Percentiles rank a stretch among this genome's conserved stretches.
Conservation (phyloP, 148 eudicot genomes). For the Cornus controversa region DNA sequence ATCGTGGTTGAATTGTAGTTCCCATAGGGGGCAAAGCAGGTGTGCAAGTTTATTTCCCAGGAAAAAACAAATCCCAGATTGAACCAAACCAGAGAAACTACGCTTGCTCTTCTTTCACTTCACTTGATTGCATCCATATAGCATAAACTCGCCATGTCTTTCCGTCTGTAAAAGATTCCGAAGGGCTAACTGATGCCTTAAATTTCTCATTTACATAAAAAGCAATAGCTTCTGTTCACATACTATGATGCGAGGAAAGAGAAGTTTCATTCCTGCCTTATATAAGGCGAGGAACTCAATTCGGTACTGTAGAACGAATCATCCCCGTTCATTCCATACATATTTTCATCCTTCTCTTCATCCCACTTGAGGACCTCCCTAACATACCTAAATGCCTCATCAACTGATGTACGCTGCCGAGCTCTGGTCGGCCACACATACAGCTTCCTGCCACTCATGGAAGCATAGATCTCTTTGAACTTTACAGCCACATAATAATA, state of each 20-base stretch:
- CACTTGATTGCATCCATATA: not conserved
- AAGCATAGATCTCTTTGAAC: slow-evolving; percentile 29
- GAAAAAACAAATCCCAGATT: too few relatives aligned
- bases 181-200: not conserved
- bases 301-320: slow-evolving; percentile 30
- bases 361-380: slow-evolving; percentile 37
- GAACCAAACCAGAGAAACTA: not conserved
- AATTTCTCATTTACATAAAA: not conserved
- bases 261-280: slow-evolving; percentile 3
- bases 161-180: not conserved
- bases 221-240: not conserved
- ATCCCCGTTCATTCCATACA: slow-evolving; percentile 24
- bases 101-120: not conserved
- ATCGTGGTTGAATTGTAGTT: too few relatives aligned
- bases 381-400: slow-evolving; percentile 22
- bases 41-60: too few relatives aligned
- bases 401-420: slow-evolving; percentile 26
- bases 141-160: not conserved
- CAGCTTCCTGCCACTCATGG: slow-evolving; percentile 27
- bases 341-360: slow-evolving; percentile 27
- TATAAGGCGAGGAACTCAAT: slow-evolving; percentile 21
- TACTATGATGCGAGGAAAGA: not conserved
- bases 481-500: slow-evolving; percentile 30
- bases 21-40: too few relatives aligned
- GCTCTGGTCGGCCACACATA: slow-evolving; percentile 27